Conservation (phyloP, 805 yeast species). For the Metschnikowia corniflorae region DNA sequence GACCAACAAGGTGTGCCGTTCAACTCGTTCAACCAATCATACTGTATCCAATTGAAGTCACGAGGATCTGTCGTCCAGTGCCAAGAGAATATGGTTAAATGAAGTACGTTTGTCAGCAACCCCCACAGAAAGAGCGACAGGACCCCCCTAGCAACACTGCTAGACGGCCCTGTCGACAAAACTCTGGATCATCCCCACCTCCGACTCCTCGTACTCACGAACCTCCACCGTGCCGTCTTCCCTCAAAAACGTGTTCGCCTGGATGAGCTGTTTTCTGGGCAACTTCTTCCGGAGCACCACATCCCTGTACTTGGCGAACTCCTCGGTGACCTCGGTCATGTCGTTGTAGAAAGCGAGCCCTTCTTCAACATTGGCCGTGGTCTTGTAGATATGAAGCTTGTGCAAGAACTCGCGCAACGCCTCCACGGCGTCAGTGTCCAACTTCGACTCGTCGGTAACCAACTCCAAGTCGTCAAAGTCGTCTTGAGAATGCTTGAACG, state of each 20-base stretch:
- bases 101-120: background rate
- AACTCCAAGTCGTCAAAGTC: conserved; percentile 58
- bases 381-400: conserved; percentile 74
- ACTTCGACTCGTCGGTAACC: conserved; percentile 56
- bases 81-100: too few relatives aligned
- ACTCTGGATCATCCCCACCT: conserved; percentile 74
- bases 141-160: too few relatives aligned
- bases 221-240: conserved; percentile 46
- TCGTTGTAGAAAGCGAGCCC: conserved; percentile 65
- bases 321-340: conserved; percentile 64
- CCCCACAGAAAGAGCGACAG: background rate
- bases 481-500: conserved; percentile 46
- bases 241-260: conserved; percentile 62
- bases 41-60: too few relatives aligned
- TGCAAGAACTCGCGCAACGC: conserved; percentile 69
- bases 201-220: conserved; percentile 71
- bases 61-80: too few relatives aligned
- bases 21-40: too few relatives aligned
- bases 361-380: conserved; percentile 64
- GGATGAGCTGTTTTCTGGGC: conserved; percentile 82
- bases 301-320: conserved; percentile 62
- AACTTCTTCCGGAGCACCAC: conserved; percentile 66
- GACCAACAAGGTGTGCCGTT: too few relatives aligned
- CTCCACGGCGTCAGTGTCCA: conserved; percentile 64
- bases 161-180: conserved; percentile 51